Conservation (phyloP, 345 rosid genomes). For the Eucalyptus polyanthemos region DNA sequence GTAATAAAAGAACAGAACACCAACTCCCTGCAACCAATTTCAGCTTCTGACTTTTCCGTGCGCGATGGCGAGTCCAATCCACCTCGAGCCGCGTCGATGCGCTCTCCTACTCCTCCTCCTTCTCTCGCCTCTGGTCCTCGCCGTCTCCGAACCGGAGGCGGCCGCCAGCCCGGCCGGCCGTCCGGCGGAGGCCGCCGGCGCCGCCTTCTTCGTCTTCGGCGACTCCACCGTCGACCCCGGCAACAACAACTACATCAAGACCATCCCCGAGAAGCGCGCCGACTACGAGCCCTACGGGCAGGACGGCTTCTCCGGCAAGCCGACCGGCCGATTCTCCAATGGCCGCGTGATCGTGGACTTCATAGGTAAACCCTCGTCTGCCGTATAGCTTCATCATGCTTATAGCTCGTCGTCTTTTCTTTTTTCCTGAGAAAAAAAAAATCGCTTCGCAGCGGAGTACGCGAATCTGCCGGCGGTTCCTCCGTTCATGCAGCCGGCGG, state of each 20-base stretch:
- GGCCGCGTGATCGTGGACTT: conserved; percentile 43
- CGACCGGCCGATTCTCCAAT: conserved; percentile 42
- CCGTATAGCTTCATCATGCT: neutral
- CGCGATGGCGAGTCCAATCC: neutral
- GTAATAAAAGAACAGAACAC: neutral
- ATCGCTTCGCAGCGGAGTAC: conserved; percentile 18
- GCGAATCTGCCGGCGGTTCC: conserved; percentile 44
- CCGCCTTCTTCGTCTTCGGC: conserved; percentile 35
- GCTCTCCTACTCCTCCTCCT: neutral
- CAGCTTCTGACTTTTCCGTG: neutral
- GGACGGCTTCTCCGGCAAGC: conserved; percentile 18
- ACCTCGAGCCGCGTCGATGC: neutral
- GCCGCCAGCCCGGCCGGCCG: neutral
- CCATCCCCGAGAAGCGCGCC: conserved; percentile 22
- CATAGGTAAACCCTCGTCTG: conserved; percentile 14
- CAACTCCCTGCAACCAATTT: neutral
- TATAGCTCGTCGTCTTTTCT: neutral
- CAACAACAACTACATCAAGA: conserved; percentile 40
- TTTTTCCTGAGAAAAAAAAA: no score
- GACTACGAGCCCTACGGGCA: conserved; percentile 29
- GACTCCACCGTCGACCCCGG: conserved; percentile 42
- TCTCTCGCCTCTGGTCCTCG: neutral
- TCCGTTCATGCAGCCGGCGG: conserved; percentile 21
- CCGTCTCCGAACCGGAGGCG: neutral
- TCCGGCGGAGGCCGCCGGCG: neutral